Evolutionary conservation across 768 basidiomycete genomes (phyloP).

Genomic region (Mycena crocata): DNA sequence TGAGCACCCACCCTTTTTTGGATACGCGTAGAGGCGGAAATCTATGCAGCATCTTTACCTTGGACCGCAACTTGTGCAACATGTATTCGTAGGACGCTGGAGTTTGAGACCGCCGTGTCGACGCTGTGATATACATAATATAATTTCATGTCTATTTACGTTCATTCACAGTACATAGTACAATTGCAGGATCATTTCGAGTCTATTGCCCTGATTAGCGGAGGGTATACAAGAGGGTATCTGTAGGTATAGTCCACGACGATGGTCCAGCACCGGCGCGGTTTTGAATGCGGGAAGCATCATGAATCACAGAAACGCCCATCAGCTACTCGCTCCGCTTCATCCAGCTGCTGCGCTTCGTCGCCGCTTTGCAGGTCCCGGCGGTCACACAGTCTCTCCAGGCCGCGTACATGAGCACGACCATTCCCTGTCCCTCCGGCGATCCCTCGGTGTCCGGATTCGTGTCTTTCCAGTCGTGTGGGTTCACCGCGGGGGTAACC

Average conservation of each 20-base stretch:
- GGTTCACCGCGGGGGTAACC: conserved; percentile 53
- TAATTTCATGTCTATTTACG: conserved; percentile 29
- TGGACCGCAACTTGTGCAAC: background rate
- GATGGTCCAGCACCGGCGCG: no score
- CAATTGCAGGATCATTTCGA: background rate
- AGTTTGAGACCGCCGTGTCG: background rate
- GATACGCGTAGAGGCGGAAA: background rate
- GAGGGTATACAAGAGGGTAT: no score
- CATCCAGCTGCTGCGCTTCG: background rate
- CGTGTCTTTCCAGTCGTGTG: conserved; percentile 50
- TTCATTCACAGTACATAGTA: background rate
- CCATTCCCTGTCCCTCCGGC: conserved; percentile 55
- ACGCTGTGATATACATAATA: conserved; percentile 23
- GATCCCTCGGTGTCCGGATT: conserved; percentile 47
- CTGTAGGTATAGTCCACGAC: no score
- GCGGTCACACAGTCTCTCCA: conserved; percentile 55
- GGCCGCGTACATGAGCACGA: conserved; percentile 53
- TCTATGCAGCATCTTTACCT: background rate
- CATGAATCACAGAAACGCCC: no score
- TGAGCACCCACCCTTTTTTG: no score
- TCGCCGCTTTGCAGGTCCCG: conserved; percentile 9
- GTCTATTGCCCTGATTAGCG: no score
- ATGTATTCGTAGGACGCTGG: conserved; percentile 6
- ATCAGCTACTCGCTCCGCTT: background rate
- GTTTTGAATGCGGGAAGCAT: no score